Base-by-base conservation (phyloP, 306 rosid genomes). In the Cucumis hystrix region DNA sequence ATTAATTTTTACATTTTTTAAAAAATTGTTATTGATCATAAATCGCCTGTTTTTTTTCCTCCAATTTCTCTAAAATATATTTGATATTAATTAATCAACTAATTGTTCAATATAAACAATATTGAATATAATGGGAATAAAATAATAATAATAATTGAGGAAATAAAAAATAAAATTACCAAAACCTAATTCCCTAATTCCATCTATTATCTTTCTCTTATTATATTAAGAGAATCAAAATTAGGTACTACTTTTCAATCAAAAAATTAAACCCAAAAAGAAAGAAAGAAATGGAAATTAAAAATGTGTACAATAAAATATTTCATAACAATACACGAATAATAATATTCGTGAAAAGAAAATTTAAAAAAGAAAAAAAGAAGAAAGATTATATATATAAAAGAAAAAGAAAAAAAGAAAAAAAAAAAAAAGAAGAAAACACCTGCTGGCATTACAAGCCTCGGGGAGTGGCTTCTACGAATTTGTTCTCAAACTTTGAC, bases 291-390 rank as follows among this genome's bases (percentile, higher is more conserved):
- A 39, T 67, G 74, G 12, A 41, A 54, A 67, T 41, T 67, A 67
- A 18, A 52, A 67, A n/a, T 67, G 74, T 67, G 45, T 67, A 67
- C 74, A 67, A 67, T 67, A 67, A n/a, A 67, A 67, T 67, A 65
- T 40, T 16, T 39, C 74, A 67, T 67, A 67, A 67, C 47, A 67
- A 41, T 66, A 66, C 73, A 66, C 52, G 73, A 66, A 66, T 66
- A 66, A 66, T 66, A 66, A 64, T n/a, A 37, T 66, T 66, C 25
- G 51, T 37, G 49, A 67, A 41, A 41, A n/a, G 47, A 5, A n/a
- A 67, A n/a, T n/a, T n/a, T n/a, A n/a, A n/a, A n/a, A n/a, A n/a
- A n/a, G 47, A 5, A n/a, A 67, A n/a, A 23, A 23, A 23, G 47
- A 5, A n/a, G 40, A n/a, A 28, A 28, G 30, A 28, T 28, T 28